Evolutionary conservation across 345 rosid genomes (phyloP).

Genomic region (Salix exigua): DNA sequence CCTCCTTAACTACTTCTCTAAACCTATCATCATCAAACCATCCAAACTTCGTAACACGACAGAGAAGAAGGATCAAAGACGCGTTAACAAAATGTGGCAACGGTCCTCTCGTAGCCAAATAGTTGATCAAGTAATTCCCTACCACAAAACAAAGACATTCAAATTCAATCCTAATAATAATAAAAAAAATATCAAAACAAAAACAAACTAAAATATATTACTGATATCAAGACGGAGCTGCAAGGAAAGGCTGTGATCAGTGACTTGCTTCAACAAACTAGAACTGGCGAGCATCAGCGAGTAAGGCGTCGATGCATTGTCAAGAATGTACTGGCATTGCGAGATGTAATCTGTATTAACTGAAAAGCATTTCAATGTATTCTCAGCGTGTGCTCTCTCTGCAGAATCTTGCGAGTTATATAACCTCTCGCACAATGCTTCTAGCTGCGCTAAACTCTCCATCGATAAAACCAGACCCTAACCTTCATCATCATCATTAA

Average conservation of each 20-base stretch:
- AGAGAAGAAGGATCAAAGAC: conserved; percentile 83
- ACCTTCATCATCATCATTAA: neutral
- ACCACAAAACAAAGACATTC: neutral
- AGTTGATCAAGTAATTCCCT: conserved; percentile 82
- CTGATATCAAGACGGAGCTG: conserved; percentile 93
- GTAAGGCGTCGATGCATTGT: conserved; percentile 90
- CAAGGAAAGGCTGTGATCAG: conserved; percentile 82
- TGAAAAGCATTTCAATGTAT: conserved; percentile 83
- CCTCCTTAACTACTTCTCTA: conserved; percentile 80
- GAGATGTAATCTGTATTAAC: conserved; percentile 85
- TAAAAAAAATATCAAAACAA: neutral
- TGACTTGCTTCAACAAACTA: conserved; percentile 89
- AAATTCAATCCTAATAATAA: conserved; percentile 10
- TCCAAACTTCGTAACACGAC: conserved; percentile 93
- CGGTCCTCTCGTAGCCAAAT: conserved; percentile 92
- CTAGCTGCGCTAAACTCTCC: conserved; percentile 98
- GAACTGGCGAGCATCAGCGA: conserved; percentile 99
- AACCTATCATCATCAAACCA: conserved; percentile 98
- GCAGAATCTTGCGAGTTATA: conserved; percentile 91
- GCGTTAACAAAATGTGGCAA: conserved; percentile 78
- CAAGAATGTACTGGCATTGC: conserved; percentile 96
- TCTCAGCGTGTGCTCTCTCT: conserved; percentile 91
- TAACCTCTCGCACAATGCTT: conserved; percentile 92
- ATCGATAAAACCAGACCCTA: conserved; percentile 25
- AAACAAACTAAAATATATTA: conserved; percentile 27